A percentile compares a stretch with the other conserved stretches of the same genome.
Conservation (phyloP, 495 filamentous ascomycete genomes). For the Neohortaea acidophila region DNA sequence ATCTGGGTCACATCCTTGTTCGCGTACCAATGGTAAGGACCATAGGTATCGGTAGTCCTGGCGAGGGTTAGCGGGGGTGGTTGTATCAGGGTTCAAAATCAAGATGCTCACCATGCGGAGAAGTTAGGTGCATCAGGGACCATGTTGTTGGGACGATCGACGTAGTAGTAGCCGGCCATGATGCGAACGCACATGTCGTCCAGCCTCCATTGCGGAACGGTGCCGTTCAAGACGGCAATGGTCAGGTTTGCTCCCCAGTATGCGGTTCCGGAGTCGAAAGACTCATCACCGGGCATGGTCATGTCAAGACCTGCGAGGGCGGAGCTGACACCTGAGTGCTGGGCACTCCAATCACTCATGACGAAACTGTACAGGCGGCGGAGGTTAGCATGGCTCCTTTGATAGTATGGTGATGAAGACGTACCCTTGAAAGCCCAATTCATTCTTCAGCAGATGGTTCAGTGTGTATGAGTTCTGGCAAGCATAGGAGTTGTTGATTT, state of each 20-base stretch:
- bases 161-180: slow-evolving; percentile 86
- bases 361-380: too few species aligned
- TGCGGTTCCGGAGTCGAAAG: slow-evolving; percentile 53
- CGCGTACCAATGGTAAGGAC: slow-evolving; percentile 47
- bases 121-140: slow-evolving; percentile 56
- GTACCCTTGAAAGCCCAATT: slow-evolving; percentile 89
- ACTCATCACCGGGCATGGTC: slow-evolving; percentile 83
- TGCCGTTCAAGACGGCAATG: slow-evolving; percentile 74
- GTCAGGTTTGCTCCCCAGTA: slow-evolving; percentile 86
- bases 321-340: slow-evolving; percentile 64
- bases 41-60: slow-evolving; percentile 59
- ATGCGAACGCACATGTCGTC: slow-evolving; percentile 90
- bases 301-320: slow-evolving; percentile 83
- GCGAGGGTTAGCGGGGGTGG: too few species aligned
- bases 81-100: too few species aligned
- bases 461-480: slow-evolving; percentile 58
- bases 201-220: slow-evolving; percentile 75
- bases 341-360: slow-evolving; percentile 81
- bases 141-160: slow-evolving; percentile 49
- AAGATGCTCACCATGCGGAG: slow-evolving; percentile 81
- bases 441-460: slow-evolving; percentile 76
- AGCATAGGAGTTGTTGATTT: slow-evolving; percentile 57
- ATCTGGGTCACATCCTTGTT: slow-evolving; percentile 47
- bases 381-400: too few species aligned
- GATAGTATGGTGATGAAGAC: too few species aligned